A percentile compares a stretch with the other conserved stretches of the same genome.
Conservation (phyloP, 805 yeast genomes). For the Starmerella cellae region DNA sequence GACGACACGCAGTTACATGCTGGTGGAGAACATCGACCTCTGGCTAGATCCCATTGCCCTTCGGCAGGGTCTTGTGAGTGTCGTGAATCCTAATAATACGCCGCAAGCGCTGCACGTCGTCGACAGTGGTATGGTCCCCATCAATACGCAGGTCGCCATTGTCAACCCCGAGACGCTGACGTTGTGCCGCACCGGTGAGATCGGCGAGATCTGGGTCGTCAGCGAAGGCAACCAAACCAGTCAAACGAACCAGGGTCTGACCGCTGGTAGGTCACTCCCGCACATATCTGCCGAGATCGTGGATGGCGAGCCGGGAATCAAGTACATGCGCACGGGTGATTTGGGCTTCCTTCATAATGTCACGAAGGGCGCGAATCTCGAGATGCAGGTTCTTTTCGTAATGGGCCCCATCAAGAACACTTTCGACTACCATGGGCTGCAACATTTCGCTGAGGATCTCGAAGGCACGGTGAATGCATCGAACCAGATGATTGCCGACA, state of each 20-base stretch:
- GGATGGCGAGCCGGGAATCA: conserved; percentile 48
- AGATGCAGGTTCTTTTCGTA: conserved; percentile 68
- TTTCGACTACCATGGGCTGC: conserved; percentile 79
- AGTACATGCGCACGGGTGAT: conserved; percentile 82
- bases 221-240: conserved; percentile 68
- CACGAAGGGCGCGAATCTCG: conserved; percentile 33
- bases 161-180: conserved; percentile 84
- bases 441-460: conserved; percentile 78
- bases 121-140: conserved; percentile 93
- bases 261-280: conserved; percentile 29
- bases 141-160: conserved; percentile 82
- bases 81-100: conserved; percentile 59
- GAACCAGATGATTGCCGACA: conserved; percentile 34
- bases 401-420: conserved; percentile 77
- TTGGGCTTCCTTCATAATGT: conserved; percentile 81
- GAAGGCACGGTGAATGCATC: conserved; percentile 53
- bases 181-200: conserved; percentile 77
- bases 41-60: conserved; percentile 79
- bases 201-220: conserved; percentile 94
- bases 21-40: conserved; percentile 75
- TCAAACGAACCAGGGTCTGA: conserved; percentile 41
- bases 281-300: conserved; percentile 43
- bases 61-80: conserved; percentile 74
- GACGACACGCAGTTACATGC: conserved; percentile 72
- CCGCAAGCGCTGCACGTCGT: conserved; percentile 65